Percentiles rank a stretch among this genome's conserved stretches.
phyloP scores from a whole-genome alignment of 306 rosid species.

The Benincasa hispida region DNA sequence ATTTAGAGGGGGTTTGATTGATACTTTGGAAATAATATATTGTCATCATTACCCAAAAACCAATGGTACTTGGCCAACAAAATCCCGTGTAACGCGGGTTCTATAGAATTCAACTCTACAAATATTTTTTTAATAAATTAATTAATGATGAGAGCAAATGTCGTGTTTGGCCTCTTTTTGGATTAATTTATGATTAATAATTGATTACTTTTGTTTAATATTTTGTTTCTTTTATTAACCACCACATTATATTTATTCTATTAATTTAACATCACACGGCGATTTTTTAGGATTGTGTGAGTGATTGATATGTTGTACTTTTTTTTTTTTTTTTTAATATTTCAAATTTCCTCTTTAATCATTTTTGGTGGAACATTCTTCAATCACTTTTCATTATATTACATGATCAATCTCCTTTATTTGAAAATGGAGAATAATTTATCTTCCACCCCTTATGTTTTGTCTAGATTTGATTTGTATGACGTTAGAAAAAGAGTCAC shows the following conservation, averaged over 20 bases:
- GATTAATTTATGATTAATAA: neutral
- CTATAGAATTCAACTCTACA: neutral
- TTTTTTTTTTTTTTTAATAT: neutral
- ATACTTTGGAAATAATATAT: neutral
- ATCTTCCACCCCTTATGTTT: neutral
- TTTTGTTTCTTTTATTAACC: neutral
- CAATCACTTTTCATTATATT: neutral
- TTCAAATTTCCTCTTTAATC: neutral
- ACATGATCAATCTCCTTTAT: neutral
- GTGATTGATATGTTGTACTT: neutral
- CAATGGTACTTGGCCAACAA: conserved; percentile 3
- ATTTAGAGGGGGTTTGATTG: neutral
- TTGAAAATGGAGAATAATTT: neutral
- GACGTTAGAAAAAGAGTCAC: too few species aligned
- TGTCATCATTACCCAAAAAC: neutral
- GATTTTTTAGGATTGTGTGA: neutral
- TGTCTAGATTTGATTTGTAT: neutral
- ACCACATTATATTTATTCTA: neutral
- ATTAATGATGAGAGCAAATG: neutral
- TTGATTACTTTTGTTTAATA: neutral
- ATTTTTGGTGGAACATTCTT: conserved; percentile 4
- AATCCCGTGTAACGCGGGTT: conserved; percentile 4
- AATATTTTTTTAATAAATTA: neutral
- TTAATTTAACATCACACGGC: conserved; percentile 5
- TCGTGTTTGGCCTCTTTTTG: neutral